Percentiles rank a stretch among this genome's conserved stretches.
phyloP scores from a whole-genome alignment of 176 grass and related monocot genomes.

The Puccinellia tenuiflora region DNA sequence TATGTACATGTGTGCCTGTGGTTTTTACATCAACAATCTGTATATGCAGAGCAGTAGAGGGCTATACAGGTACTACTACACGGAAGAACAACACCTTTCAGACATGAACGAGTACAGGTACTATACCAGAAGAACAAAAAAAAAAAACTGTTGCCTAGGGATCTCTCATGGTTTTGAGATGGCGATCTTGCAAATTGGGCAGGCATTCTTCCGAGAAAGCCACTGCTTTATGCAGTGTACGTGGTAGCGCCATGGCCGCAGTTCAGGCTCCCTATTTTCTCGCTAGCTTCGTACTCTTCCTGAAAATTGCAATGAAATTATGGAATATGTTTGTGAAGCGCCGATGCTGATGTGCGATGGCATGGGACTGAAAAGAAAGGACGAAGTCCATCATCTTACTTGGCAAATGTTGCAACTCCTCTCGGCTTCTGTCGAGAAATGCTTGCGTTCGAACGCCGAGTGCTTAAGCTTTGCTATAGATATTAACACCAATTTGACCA shows the following conservation, averaged over 20 bases:
- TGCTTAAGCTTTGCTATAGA: no score
- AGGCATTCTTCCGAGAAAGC: constrained; percentile 87
- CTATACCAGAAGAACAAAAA: neutral
- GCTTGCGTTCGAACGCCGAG: constrained; percentile 37
- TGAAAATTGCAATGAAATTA: constrained; percentile 18
- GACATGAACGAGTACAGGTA: neutral
- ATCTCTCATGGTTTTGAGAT: constrained; percentile 48
- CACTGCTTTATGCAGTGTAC: constrained; percentile 90
- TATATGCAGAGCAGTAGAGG: neutral
- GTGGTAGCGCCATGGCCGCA: constrained; percentile 84
- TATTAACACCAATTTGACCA: no score
- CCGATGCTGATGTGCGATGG: no score
- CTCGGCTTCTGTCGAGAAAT: constrained; percentile 47
- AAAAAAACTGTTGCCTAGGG: no score
- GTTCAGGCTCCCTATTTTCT: constrained; percentile 60
- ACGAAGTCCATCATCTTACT: neutral
- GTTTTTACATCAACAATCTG: constrained; percentile 1
- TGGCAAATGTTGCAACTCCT: constrained; percentile 81
- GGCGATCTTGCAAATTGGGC: no score
- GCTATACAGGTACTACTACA: constrained; percentile 12
- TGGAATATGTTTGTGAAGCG: neutral
- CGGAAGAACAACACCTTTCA: neutral
- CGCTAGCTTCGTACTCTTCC: constrained; percentile 73
- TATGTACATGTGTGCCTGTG: no score
- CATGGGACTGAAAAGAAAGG: no score